Evolutionary conservation across 169 alveolate species (phyloP).

Genomic region (Plasmodium fragile): DNA sequence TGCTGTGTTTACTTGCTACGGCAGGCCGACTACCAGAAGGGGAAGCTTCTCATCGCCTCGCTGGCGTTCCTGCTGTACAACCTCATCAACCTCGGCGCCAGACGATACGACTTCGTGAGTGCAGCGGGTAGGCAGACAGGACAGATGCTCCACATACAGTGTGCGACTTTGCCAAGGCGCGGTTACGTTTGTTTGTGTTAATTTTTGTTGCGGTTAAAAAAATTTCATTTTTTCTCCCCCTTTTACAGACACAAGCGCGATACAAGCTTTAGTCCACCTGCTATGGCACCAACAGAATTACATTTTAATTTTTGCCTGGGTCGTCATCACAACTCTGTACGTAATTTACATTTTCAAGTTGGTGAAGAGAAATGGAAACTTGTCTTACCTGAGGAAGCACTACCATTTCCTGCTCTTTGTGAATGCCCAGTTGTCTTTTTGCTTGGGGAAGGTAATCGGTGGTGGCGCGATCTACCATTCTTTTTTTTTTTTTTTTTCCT

Average conservation of each 20-base stretch:
- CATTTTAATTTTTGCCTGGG: slow-evolving; percentile 6
- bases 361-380: neutral
- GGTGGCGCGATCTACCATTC: too few relatives aligned
- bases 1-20: slow-evolving; percentile 21
- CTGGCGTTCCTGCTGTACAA: slow-evolving; percentile 13
- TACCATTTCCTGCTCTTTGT: slow-evolving; percentile 42
- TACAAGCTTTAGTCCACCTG: neutral
- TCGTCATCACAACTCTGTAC: slow-evolving; percentile 7
- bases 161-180: neutral
- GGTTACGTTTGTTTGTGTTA: neutral
- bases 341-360: slow-evolving; percentile 20
- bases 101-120: neutral
- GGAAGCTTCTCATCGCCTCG: neutral
- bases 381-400: slow-evolving; percentile 30
- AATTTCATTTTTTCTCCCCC: neutral
- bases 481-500: neutral
- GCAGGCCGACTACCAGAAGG: neutral
- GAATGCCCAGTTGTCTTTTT: slow-evolving; percentile 16
- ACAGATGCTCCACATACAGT: neutral
- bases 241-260: neutral
- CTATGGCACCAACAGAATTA: neutral
- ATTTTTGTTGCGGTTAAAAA: neutral
- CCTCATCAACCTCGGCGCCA: slow-evolving; percentile 7
- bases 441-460: neutral
- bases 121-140: neutral